Conservation (phyloP, 2,329 filamentous ascomycete genomes). For the Cordyceps javanica region DNA sequence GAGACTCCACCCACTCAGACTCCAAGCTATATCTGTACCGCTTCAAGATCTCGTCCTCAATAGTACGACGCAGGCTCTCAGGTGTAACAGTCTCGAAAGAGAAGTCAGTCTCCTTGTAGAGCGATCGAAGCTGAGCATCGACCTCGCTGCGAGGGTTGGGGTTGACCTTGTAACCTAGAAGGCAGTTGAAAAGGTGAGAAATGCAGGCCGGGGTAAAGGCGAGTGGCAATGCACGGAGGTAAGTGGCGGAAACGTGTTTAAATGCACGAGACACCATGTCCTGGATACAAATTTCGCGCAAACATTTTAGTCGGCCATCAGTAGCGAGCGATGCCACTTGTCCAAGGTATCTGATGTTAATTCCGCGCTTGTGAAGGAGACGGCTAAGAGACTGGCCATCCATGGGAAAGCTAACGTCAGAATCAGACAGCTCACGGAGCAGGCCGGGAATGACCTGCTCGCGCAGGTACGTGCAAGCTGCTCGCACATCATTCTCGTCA, state of each 20-base stretch:
- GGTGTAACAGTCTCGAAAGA: conserved; percentile 76
- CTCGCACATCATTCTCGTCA: conserved; percentile 84
- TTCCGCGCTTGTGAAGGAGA: conserved; percentile 90
- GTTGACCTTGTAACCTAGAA: conserved; percentile 74
- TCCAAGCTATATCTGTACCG: conserved; percentile 74
- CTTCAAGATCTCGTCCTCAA: conserved; percentile 64
- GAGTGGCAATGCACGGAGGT: conserved; percentile 72
- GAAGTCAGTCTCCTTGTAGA: conserved; percentile 80
- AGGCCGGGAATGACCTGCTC: conserved; percentile 77
- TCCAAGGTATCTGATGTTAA: conserved; percentile 95
- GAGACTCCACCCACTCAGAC: conserved; percentile 57
- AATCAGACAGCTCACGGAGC: conserved; percentile 79
- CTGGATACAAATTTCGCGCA: conserved; percentile 72
- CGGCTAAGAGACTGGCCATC: conserved; percentile 87
- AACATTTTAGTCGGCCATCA: conserved; percentile 66
- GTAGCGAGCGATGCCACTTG: conserved; percentile 67
- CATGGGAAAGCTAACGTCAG: conserved; percentile 96
- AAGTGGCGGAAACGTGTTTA: conserved; percentile 81
- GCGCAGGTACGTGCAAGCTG: conserved; percentile 72
- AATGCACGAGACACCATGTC: conserved; percentile 95
- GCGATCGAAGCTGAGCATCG: conserved; percentile 63
- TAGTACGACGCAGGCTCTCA: conserved; percentile 59
- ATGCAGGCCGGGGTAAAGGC: conserved; percentile 75
- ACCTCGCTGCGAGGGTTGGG: conserved; percentile 70
- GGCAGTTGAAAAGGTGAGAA: conserved; percentile 87